A percentile compares a stretch with the other conserved stretches of the same genome.
These are phyloP conservation scores for Scutellaria barbata DNA, from an alignment of 257 asterid genomes.

Conservation along the genomic window DNA sequence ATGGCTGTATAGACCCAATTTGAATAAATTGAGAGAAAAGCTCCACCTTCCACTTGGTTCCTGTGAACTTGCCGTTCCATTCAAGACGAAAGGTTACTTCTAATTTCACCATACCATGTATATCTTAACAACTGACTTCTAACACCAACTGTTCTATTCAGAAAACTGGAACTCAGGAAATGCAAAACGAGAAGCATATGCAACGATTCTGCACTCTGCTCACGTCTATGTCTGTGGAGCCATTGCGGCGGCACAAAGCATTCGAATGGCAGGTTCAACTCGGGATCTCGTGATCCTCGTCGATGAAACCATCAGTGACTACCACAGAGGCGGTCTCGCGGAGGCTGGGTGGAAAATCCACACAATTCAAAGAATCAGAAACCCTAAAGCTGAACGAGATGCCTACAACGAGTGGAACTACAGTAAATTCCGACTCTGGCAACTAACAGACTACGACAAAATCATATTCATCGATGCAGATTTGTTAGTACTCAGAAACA, in stretches of 20 bases:
- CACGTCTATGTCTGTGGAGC: conserved; percentile 91
- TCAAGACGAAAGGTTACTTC: conserved; percentile 68
- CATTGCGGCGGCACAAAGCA: conserved; percentile 93
- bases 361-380: conserved; percentile 76
- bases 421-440: conserved; percentile 95
- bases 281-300: conserved; percentile 92
- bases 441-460: conserved; percentile 86
- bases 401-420: conserved; percentile 97
- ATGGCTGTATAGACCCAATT: conserved; percentile 82
- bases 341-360: conserved; percentile 93
- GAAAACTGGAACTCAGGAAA: conserved; percentile 65
- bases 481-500: conserved; percentile 68
- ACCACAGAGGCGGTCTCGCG: conserved; percentile 76
- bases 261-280: conserved; percentile 88
- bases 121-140: no score
- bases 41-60: conserved; percentile 88
- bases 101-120: no score
- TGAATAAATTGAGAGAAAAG: conserved; percentile 67
- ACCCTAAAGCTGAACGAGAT: conserved; percentile 85
- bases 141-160: conserved; percentile 37
- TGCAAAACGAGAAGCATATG: conserved; percentile 81
- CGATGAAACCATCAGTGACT: conserved; percentile 67
- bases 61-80: conserved; percentile 92
- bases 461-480: conserved; percentile 90
- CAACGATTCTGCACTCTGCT: conserved; percentile 89